Conservation (phyloP, 2,329 filamentous ascomycete genomes). For the Stagonosporopsis rhizophila region DNA sequence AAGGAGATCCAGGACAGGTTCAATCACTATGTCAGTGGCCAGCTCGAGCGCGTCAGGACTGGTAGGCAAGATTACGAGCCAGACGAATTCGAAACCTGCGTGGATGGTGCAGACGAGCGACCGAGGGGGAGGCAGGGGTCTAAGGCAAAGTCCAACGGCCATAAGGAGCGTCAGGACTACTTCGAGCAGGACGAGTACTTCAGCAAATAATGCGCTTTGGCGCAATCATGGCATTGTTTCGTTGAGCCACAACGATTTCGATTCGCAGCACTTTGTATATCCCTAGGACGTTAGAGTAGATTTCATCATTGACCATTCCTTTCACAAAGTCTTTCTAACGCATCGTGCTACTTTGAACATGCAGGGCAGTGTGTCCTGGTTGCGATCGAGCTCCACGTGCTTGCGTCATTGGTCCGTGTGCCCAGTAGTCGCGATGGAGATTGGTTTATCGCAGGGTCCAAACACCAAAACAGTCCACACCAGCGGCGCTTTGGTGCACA, state of each 20-base stretch:
- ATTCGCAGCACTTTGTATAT: constrained; percentile 18
- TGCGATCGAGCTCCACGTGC: constrained; percentile 11
- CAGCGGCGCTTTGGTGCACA: constrained; percentile 7
- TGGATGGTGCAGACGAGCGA: constrained; percentile 51
- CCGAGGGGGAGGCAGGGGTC: constrained; percentile 11
- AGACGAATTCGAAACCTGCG: constrained; percentile 68
- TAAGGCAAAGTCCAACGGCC: constrained; percentile 33
- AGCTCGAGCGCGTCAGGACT: constrained; percentile 75
- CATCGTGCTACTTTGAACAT: constrained; percentile 2
- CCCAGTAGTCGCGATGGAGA: constrained; percentile 21
- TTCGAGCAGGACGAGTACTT: constrained; percentile 42
- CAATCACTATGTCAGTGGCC: constrained; percentile 80
- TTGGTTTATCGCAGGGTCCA: constrained; percentile 15
- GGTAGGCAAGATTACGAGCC: constrained; percentile 61
- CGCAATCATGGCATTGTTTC: constrained; percentile 7
- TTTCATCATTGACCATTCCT: constrained; percentile 11
- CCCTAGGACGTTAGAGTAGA: constrained; percentile 32
- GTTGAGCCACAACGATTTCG: constrained; percentile 13
- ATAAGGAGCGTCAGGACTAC: constrained; percentile 34
- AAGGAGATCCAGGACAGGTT: constrained; percentile 66
- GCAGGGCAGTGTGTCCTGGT: constrained; percentile 1
- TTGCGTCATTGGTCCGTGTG: constrained; percentile 23
- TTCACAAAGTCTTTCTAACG: background rate
- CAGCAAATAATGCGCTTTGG: constrained; percentile 25
- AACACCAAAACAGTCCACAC: constrained; percentile 22